A percentile compares a stretch with the other conserved stretches of the same genome.
Evolutionary conservation across 2,329 filamentous ascomycete species (phyloP).

Genomic region (Fusarium sp.): DNA sequence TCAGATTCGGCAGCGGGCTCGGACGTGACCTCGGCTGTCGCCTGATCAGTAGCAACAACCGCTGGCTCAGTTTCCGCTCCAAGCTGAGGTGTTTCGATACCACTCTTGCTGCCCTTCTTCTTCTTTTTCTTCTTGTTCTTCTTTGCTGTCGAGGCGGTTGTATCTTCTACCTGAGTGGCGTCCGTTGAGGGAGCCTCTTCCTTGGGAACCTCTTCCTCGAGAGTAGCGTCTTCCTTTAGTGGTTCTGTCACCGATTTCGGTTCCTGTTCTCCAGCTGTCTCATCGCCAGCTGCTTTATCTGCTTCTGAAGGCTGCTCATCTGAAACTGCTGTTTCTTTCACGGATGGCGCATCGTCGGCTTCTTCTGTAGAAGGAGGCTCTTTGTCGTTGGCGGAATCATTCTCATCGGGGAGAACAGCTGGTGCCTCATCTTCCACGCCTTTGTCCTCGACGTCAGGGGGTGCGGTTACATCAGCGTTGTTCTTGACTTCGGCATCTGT

Average conservation of each 20-base stretch:
- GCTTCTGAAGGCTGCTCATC: conserved; percentile 7
- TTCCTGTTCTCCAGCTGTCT: conserved; percentile 3
- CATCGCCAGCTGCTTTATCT: neutral
- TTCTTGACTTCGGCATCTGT: conserved; percentile 6
- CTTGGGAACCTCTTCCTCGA: conserved; percentile 1
- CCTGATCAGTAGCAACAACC: neutral
- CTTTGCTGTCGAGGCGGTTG: conserved; percentile 3
- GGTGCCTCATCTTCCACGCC: neutral
- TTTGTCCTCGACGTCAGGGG: neutral
- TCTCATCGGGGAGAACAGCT: neutral
- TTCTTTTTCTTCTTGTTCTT: conserved; percentile 27
- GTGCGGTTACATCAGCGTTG: neutral
- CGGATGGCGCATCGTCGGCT: neutral
- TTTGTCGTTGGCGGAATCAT: neutral
- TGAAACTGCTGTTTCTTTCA: neutral
- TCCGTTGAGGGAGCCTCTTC: neutral
- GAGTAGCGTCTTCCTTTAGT: neutral
- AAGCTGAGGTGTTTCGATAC: neutral
- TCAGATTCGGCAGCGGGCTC: neutral
- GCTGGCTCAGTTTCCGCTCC: neutral
- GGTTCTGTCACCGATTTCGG: neutral
- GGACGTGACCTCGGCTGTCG: neutral
- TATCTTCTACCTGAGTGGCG: conserved; percentile 9
- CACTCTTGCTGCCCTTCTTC: conserved; percentile 16
- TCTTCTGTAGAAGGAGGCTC: neutral